These are phyloP conservation scores for Ophiostoma sp. DNA, from an alignment of 2,329 filamentous ascomycete genomes.

Conservation along the genomic window DNA sequence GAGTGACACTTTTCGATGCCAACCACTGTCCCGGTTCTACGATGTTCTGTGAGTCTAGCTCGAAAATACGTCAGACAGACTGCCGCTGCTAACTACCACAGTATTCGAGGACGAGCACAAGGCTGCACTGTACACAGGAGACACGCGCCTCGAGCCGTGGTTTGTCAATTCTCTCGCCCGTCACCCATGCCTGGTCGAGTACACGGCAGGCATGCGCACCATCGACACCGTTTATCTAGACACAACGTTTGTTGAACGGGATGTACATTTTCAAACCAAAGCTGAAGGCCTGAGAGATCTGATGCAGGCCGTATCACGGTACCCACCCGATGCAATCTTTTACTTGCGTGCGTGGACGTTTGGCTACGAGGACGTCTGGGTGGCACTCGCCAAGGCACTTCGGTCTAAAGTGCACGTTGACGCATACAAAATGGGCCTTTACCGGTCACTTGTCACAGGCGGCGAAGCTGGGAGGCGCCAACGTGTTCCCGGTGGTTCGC, in stretches of 20 bases:
- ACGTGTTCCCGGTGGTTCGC: constrained; percentile 41
- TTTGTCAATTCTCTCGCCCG: constrained; percentile 74
- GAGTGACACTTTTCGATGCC: constrained; percentile 83
- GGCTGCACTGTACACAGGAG: constrained; percentile 83
- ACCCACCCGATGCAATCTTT: constrained; percentile 74
- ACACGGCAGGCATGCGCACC: constrained; percentile 62
- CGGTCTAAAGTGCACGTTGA: constrained; percentile 75
- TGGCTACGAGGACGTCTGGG: constrained; percentile 86
- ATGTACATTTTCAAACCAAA: constrained; percentile 58
- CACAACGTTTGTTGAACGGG: constrained; percentile 65
- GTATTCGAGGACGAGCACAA: constrained; percentile 73
- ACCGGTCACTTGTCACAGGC: constrained; percentile 51
- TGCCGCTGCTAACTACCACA: constrained; percentile 30
- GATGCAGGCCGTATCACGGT: constrained; percentile 64
- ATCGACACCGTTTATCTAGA: constrained; percentile 87
- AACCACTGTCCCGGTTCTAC: constrained; percentile 90
- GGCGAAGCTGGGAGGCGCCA: background rate
- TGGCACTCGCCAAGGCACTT: constrained; percentile 71
- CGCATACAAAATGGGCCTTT: constrained; percentile 73
- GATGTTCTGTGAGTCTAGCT: constrained; percentile 69
- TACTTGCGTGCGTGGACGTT: constrained; percentile 90
- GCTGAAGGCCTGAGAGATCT: constrained; percentile 75
- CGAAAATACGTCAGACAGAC: background rate
- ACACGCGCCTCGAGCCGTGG: constrained; percentile 83
- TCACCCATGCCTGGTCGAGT: constrained; percentile 74